Conservation (phyloP, 1,284 basidiomycete species). For the Sparassis latifolia region DNA sequence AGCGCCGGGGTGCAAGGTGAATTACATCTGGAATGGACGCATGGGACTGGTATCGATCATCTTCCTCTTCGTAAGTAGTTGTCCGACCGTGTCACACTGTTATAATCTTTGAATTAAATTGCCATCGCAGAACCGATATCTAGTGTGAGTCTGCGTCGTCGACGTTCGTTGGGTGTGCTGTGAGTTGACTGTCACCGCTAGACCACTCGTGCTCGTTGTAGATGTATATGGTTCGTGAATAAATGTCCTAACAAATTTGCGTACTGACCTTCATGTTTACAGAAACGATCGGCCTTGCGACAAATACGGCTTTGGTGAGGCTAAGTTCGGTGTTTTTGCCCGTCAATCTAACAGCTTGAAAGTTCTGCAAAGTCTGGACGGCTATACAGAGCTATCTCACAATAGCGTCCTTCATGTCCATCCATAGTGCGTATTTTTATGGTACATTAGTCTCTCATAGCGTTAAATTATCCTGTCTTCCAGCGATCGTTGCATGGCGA, state of each 20-base stretch:
- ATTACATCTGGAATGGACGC: slow-evolving; percentile 20
- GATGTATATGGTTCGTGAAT: slow-evolving; percentile 23
- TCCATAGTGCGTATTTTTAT: slow-evolving; percentile 18
- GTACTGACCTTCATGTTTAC: slow-evolving; percentile 8
- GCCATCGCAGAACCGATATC: slow-evolving; percentile 22
- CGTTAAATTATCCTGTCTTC: not conserved
- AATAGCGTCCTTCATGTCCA: slow-evolving; percentile 26
- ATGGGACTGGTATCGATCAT: slow-evolving; percentile 23
- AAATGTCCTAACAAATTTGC: not conserved
- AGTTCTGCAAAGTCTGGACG: slow-evolving; percentile 28
- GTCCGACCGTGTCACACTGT: not conserved
- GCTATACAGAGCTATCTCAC: slow-evolving; percentile 23
- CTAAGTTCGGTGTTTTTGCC: not conserved
- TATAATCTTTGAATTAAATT: not conserved
- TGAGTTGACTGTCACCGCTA: slow-evolving; percentile 4
- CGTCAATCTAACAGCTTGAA: not conserved
- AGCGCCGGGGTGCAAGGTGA: slow-evolving; percentile 12
- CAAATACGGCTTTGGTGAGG: slow-evolving; percentile 1
- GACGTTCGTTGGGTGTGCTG: not conserved
- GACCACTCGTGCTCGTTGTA: slow-evolving; percentile 23
- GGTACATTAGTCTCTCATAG: not conserved
- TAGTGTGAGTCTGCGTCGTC: slow-evolving; percentile 16
- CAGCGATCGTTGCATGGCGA: slow-evolving; percentile 25
- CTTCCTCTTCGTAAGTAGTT: slow-evolving; percentile 21
- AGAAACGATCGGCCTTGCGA: slow-evolving; percentile 7